Evolutionary conservation across 2,329 filamentous ascomycete species (phyloP).

Genomic region (Seiridium unicorne): DNA sequence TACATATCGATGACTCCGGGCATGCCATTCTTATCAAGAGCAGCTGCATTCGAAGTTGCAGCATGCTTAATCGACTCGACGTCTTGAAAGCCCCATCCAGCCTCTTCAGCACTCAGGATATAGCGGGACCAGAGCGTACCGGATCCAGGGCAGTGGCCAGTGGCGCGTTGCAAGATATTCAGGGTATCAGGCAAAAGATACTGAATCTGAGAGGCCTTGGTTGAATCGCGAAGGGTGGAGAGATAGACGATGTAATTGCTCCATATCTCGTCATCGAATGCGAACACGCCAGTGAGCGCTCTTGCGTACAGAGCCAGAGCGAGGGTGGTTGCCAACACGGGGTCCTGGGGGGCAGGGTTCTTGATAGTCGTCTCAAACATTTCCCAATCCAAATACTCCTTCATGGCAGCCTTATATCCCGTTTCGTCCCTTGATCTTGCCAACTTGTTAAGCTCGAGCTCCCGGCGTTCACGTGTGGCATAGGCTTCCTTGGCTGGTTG

Average conservation of each 20-base stretch:
- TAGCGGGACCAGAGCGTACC: conserved; percentile 89
- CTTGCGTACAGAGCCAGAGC: conserved; percentile 73
- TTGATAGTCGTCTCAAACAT: conserved; percentile 55
- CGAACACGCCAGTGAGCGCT: conserved; percentile 67
- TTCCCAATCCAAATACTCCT: conserved; percentile 85
- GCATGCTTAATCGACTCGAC: conserved; percentile 90
- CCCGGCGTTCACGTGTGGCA: conserved; percentile 63
- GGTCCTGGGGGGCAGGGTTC: conserved; percentile 40
- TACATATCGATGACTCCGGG: conserved; percentile 88
- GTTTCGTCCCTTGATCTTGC: conserved; percentile 53
- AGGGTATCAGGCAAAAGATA: conserved; percentile 51
- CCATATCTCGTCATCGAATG: conserved; percentile 75
- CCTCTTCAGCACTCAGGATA: conserved; percentile 79
- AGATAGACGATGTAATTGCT: conserved; percentile 80
- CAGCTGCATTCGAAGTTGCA: conserved; percentile 74
- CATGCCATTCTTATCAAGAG: conserved; percentile 83
- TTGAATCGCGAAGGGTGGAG: conserved; percentile 46
- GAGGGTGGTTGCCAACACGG: conserved; percentile 45
- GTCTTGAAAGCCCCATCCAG: conserved; percentile 71
- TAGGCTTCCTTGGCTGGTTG: conserved; percentile 64
- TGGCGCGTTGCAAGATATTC: conserved; percentile 75
- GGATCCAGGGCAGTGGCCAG: conserved; percentile 90
- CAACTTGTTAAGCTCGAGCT: conserved; percentile 63
- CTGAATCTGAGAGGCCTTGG: conserved; percentile 33
- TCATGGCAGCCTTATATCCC: conserved; percentile 49